These are phyloP conservation scores for Yamadazyma pseudoaaseri DNA, from an alignment of 1,139 yeast genomes.

Conservation along the genomic window DNA sequence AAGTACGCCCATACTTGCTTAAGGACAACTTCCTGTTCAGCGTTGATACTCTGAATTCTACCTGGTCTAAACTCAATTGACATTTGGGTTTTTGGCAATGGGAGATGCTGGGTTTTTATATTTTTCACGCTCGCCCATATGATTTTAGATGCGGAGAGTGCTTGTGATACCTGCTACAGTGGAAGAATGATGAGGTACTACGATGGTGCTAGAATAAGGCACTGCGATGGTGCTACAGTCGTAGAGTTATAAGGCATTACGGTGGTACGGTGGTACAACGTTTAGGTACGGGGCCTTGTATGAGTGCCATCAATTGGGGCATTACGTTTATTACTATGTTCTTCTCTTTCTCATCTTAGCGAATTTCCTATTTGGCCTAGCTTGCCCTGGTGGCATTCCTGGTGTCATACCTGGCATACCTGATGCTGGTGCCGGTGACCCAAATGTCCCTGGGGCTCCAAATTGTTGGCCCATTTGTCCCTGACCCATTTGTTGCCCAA, in stretches of 20 bases:
- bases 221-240: too few species aligned
- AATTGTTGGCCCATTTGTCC: background rate
- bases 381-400: background rate
- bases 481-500: conserved; percentile 1
- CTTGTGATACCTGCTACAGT: conserved; percentile 3
- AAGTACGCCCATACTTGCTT: conserved; percentile 45
- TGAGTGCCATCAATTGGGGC: too few species aligned
- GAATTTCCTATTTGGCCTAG: conserved; percentile 23
- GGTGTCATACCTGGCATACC: conserved; percentile 1
- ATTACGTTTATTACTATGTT: too few species aligned
- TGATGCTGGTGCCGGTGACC: background rate
- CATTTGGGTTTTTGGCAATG: too few species aligned
- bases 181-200: too few species aligned
- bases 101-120: conserved; percentile 1
- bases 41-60: conserved; percentile 39
- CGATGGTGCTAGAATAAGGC: too few species aligned
- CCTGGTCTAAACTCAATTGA: conserved; percentile 31
- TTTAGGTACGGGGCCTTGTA: too few species aligned
- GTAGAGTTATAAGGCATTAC: too few species aligned
- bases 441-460: background rate
- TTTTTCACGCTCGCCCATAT: conserved; percentile 7
- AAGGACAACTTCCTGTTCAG: conserved; percentile 39
- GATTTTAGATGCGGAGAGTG: conserved; percentile 9
- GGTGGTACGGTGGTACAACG: too few species aligned
- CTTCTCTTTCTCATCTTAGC: conserved; percentile 32